A percentile compares a stretch with the other conserved stretches of the same genome.
Evolutionary conservation across 2,329 filamentous ascomycete genomes (phyloP).

Genomic region (Aspergillus pseudoviridinutans): DNA sequence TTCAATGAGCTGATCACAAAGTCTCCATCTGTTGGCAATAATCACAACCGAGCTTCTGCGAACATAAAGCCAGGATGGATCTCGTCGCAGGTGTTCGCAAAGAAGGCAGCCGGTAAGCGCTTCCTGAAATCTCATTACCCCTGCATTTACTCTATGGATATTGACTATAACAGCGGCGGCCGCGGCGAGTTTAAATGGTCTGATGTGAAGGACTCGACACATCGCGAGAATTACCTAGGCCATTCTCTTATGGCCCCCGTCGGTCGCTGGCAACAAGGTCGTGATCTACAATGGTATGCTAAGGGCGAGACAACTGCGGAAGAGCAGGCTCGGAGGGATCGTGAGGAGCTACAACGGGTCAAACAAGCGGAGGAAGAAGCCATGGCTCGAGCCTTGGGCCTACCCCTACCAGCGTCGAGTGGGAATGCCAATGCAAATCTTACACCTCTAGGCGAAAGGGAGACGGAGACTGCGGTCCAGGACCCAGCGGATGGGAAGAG

Average conservation of each 20-base stretch:
- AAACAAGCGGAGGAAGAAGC: constrained; percentile 94
- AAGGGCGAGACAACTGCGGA: constrained; percentile 53
- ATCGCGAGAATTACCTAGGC: constrained; percentile 87
- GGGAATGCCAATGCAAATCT: constrained; percentile 63
- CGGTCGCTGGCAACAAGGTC: constrained; percentile 83
- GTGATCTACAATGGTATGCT: constrained; percentile 63
- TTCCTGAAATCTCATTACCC: not conserved
- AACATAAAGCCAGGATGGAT: constrained; percentile 64
- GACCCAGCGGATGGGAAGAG: constrained; percentile 30
- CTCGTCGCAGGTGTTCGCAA: constrained; percentile 89
- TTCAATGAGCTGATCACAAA: not conserved
- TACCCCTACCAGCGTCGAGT: constrained; percentile 60
- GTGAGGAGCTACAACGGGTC: constrained; percentile 71
- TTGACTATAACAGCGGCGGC: constrained; percentile 60
- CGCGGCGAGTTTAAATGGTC: constrained; percentile 93
- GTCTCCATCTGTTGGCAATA: not conserved
- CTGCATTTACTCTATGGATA: constrained; percentile 5
- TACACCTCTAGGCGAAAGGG: constrained; percentile 59
- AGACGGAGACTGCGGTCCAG: constrained; percentile 53
- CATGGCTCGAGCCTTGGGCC: constrained; percentile 73
- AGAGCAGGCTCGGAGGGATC: constrained; percentile 51
- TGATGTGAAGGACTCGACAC: constrained; percentile 78
- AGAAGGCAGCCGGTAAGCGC: constrained; percentile 65
- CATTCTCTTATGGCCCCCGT: constrained; percentile 91
- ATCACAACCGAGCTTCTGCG: not conserved